These are phyloP conservation scores for Ophiorrhiza pumila DNA, from an alignment of 257 asterid genomes.

Conservation along the genomic window DNA sequence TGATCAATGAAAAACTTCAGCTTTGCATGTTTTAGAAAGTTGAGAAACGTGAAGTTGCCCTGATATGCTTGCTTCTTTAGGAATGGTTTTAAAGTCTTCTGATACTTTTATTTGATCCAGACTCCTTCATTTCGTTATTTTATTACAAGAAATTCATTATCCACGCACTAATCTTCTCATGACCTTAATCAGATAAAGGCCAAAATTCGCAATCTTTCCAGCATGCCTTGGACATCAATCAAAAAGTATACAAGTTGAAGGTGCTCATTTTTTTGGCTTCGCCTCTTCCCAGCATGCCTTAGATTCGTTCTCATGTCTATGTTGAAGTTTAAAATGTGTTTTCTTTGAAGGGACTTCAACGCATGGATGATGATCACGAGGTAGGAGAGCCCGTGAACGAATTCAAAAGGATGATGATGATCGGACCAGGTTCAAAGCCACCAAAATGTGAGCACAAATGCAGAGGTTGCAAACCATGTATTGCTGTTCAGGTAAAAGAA, in stretches of 20 bases:
- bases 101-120: too few relatives aligned
- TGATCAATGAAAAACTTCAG: too few relatives aligned
- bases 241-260: background rate
- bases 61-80: background rate
- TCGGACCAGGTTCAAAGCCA: conserved; percentile 34
- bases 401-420: conserved; percentile 1
- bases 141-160: too few relatives aligned
- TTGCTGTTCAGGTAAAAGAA: conserved; percentile 31
- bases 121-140: too few relatives aligned
- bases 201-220: background rate
- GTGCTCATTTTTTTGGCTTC: background rate
- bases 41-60: background rate
- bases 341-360: too few relatives aligned
- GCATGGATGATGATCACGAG: background rate
- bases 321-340: too few relatives aligned
- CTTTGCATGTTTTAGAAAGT: too few relatives aligned
- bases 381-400: background rate
- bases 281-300: background rate
- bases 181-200: background rate
- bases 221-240: background rate
- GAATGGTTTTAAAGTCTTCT: too few relatives aligned
- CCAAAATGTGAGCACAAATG: conserved; percentile 38
- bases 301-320: background rate
- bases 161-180: background rate
- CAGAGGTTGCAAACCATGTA: conserved; percentile 34